A percentile compares a stretch with the other conserved stretches of the same genome.
Evolutionary conservation across 371 early-diverging fungal species (phyloP).

Genomic region (Basidiobolus meristosporus): DNA sequence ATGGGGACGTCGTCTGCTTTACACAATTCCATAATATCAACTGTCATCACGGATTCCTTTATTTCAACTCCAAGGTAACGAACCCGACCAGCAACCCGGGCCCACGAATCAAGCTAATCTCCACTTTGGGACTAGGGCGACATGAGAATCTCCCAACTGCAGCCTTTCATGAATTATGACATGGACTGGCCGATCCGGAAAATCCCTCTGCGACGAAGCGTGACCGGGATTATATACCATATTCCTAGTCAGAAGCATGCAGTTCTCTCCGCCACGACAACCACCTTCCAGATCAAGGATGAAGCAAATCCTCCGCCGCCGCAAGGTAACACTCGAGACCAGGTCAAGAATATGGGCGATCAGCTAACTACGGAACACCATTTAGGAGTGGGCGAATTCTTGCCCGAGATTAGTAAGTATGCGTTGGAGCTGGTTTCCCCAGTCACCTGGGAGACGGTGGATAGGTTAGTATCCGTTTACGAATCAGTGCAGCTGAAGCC

Average conservation of each 20-base stretch:
- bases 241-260: slow-evolving; percentile 60
- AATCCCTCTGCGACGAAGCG: slow-evolving; percentile 49
- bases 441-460: slow-evolving; percentile 88
- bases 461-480: slow-evolving; percentile 20
- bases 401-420: slow-evolving; percentile 41
- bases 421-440: slow-evolving; percentile 79
- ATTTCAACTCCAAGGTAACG: too few relatives aligned
- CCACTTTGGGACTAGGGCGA: too few relatives aligned
- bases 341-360: not conserved
- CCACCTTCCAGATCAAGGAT: slow-evolving; percentile 38
- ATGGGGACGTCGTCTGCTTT: slow-evolving; percentile 44
- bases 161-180: slow-evolving; percentile 9
- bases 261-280: slow-evolving; percentile 41
- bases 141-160: slow-evolving; percentile 2
- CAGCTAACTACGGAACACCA: slow-evolving; percentile 10
- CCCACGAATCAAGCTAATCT: too few relatives aligned
- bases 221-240: slow-evolving; percentile 66
- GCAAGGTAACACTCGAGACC: not conserved
- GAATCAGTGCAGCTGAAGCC: not conserved
- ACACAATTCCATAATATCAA: slow-evolving; percentile 71
- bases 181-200: slow-evolving; percentile 72
- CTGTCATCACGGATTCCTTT: slow-evolving; percentile 65
- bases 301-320: slow-evolving; percentile 15
- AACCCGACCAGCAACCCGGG: too few relatives aligned
- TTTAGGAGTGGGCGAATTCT: slow-evolving; percentile 19